Evolutionary conservation across 371 early-diverging fungal species (phyloP).

Genomic region (Cokeromyces recurvatus): DNA sequence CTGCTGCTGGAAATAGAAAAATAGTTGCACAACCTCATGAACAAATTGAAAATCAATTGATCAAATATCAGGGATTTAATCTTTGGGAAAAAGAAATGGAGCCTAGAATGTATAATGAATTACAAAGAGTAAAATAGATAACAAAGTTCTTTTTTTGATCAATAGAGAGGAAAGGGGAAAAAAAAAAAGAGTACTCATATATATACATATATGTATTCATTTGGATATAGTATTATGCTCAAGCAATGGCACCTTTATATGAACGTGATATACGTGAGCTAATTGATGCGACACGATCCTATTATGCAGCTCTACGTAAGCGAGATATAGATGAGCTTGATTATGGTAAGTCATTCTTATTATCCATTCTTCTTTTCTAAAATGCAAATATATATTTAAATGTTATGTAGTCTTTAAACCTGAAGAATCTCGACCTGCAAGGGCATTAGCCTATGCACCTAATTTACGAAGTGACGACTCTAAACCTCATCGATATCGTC

Average conservation of each 20-base stretch:
- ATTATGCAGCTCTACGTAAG: conserved; percentile 34
- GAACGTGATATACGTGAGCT: conserved; percentile 46
- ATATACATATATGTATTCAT: too few relatives aligned
- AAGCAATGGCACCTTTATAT: conserved; percentile 41
- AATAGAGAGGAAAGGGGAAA: too few relatives aligned
- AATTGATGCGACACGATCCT: conserved; percentile 30
- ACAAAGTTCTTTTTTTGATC: too few relatives aligned
- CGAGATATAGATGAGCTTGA: conserved; percentile 44
- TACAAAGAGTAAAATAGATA: conserved; percentile 69
- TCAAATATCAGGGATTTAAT: conserved; percentile 79
- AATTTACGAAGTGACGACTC: conserved; percentile 32
- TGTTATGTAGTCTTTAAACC: conserved; percentile 32
- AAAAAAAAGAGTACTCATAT: too few relatives aligned
- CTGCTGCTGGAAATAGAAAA: conserved; percentile 33
- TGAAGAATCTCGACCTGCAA: conserved; percentile 44
- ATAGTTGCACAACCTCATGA: conserved; percentile 59
- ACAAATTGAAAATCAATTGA: conserved; percentile 67
- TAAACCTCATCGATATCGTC: conserved; percentile 34
- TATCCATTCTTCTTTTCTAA: not conserved
- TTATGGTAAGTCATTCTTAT: conserved; percentile 27
- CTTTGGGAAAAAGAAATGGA: conserved; percentile 93
- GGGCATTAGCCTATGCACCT: conserved; percentile 43
- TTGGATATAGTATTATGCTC: conserved; percentile 37
- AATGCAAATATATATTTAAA: not conserved
- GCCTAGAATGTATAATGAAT: conserved; percentile 77